Base-by-base conservation (phyloP, 2,329 filamentous ascomycete genomes). In the Epichloe amarillans region DNA sequence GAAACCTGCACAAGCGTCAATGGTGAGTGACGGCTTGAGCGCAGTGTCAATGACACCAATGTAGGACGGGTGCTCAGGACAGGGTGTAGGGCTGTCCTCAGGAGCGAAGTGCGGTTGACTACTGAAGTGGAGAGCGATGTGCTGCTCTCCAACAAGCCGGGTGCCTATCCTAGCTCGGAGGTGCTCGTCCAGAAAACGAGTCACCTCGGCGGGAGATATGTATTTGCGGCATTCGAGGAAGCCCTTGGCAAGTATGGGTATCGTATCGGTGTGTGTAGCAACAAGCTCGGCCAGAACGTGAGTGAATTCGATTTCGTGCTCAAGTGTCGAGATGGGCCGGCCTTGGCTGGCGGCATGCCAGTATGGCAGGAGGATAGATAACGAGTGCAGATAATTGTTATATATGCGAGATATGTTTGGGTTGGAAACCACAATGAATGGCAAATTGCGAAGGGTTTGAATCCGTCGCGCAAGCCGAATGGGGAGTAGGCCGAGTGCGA, bases 341-440 rank as follows among this genome's bases (percentile, higher is more conserved):
- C 65, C 65, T 30, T 61, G 56, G 42, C 58, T 58, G 6, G 65
- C 76, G 35, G 84, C 82, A 62, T 68, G 66, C 61, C 66, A 68
- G 71, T 91, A 96, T 5, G 91, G 90, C 4, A 97, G 78, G 15
- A 98, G 76, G 1, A 89, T 95, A 2, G 87, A 91, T 19, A 98
- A 74, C 2, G 89, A 95, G 68, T 96, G 90, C 43, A 95, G 75
- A 67, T 98, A 98, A 69, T 96, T 97, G 68, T 87, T 83, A 73
- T 97, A 95, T 57, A 98, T 98, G 61, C 85, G 84, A 26, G 84
- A 86, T 58, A 98, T 89, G 64, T 96, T 88, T 1, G 89, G 88
- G 64, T 98, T 97, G n/a, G 91, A 90, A 26, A 98, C 93, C 50
- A 98, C 91, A 56, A 98, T 97, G 68, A 91, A 98, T 0, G 93